Evolutionary conservation across 2,329 filamentous ascomycete species (phyloP).

Genomic region (Spiromastix sp.): DNA sequence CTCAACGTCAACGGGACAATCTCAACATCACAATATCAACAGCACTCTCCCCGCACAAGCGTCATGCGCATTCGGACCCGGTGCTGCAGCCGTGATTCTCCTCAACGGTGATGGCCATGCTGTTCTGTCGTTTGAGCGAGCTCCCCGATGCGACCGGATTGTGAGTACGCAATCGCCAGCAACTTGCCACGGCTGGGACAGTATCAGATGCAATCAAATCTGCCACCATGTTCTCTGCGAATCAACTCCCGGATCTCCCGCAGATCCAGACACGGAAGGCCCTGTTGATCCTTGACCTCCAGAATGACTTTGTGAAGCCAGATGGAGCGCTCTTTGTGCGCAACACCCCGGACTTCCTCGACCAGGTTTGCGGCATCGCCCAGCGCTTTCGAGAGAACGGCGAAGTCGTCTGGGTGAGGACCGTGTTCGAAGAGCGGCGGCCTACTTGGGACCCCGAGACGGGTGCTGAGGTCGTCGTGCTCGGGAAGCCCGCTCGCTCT

Average conservation of each 20-base stretch:
- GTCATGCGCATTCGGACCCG: too few relatives aligned
- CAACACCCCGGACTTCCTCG: constrained; percentile 54
- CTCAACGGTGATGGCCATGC: too few relatives aligned
- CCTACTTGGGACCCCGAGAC: constrained; percentile 42
- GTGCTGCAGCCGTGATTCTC: too few relatives aligned
- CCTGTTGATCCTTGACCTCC: constrained; percentile 73
- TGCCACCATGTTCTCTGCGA: constrained; percentile 6
- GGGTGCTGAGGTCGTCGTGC: constrained; percentile 36
- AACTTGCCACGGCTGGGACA: too few relatives aligned
- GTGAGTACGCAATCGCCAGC: too few relatives aligned
- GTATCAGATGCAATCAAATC: too few relatives aligned
- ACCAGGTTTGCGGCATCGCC: constrained; percentile 56
- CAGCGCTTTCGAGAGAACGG: constrained; percentile 62
- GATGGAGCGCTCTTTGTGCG: constrained; percentile 58
- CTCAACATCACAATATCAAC: too few relatives aligned
- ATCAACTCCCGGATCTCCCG: constrained; percentile 8
- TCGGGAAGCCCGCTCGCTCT: constrained; percentile 16
- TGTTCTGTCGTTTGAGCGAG: too few relatives aligned
- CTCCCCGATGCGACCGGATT: too few relatives aligned
- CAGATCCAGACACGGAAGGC: constrained; percentile 52
- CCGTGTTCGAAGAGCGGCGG: constrained; percentile 57
- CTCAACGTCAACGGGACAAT: too few relatives aligned
- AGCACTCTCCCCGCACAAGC: too few relatives aligned
- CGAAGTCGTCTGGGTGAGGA: constrained; percentile 76
- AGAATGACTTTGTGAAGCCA: constrained; percentile 73